phyloP scores from a whole-genome alignment of 257 asterid genomes.

The Solanum corneliomulleri region DNA sequence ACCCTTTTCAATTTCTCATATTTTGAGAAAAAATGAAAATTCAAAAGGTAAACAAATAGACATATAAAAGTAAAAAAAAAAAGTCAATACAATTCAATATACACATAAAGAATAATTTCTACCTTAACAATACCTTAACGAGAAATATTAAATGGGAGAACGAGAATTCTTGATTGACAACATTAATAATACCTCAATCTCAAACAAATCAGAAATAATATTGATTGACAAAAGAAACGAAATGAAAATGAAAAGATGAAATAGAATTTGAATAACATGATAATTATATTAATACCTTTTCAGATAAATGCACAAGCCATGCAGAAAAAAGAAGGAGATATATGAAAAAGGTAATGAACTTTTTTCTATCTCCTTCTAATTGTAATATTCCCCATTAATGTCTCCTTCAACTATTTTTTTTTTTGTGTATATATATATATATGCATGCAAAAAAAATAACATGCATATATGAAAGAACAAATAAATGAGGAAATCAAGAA shows the following conservation, averaged over 20 bases:
- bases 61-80: fast-evolving
- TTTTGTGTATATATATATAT: background rate
- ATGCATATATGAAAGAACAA: conserved; percentile 28
- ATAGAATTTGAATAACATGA: background rate
- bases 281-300: conserved; percentile 19
- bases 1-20: background rate
- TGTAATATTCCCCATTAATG: conserved; percentile 14
- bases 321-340: conserved; percentile 12
- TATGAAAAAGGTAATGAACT: conserved; percentile 16
- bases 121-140: background rate
- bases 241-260: background rate
- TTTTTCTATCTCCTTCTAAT: conserved; percentile 26
- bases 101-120: background rate
- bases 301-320: background rate
- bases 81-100: fast-evolving
- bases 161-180: background rate
- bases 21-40: too few species aligned
- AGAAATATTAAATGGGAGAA: background rate
- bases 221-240: background rate
- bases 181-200: background rate
- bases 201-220: background rate
- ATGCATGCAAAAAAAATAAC: conserved; percentile 15
- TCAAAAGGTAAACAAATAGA: background rate
- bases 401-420: conserved; percentile 6
- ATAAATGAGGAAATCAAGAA: background rate